Percentiles rank a stretch among this genome's conserved stretches.
Conservation (phyloP, 768 basidiomycete species). For the Tulasnella sp. region DNA sequence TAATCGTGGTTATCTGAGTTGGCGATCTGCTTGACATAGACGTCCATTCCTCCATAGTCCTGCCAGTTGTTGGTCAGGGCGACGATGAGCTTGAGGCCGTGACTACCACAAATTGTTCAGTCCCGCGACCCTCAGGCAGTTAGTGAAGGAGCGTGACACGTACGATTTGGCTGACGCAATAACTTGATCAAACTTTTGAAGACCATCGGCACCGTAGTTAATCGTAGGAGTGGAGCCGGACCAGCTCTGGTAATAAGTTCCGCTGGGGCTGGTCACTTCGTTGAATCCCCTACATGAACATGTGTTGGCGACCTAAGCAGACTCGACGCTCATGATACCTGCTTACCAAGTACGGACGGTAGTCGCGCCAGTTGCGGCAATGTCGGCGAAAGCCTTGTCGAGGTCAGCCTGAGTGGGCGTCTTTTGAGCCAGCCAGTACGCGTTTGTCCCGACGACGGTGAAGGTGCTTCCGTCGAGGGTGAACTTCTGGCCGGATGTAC, state of each 20-base stretch:
- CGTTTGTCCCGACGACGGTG: conserved; percentile 44
- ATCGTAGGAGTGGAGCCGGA: conserved; percentile 50
- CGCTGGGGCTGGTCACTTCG: conserved; percentile 50
- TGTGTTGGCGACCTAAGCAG: not conserved
- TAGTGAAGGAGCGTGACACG: not conserved
- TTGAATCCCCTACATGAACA: conserved; percentile 49
- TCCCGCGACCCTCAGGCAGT: not conserved
- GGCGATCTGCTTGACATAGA: conserved; percentile 51
- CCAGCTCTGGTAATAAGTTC: conserved; percentile 57
- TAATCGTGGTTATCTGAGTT: conserved; percentile 44
- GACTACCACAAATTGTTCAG: conserved; percentile 25
- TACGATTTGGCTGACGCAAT: conserved; percentile 55
- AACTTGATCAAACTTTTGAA: conserved; percentile 47
- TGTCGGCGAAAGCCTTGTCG: conserved; percentile 51
- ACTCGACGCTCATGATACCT: not conserved
- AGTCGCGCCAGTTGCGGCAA: conserved; percentile 51
- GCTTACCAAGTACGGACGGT: conserved; percentile 52
- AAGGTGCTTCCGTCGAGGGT: conserved; percentile 44
- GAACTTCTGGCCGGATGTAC: conserved; percentile 53
- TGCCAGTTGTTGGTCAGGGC: conserved; percentile 40
- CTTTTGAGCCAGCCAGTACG: conserved; percentile 57
- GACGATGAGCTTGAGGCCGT: conserved; percentile 59
- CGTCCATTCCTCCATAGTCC: conserved; percentile 62
- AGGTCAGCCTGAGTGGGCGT: conserved; percentile 48
- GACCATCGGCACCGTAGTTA: conserved; percentile 53